Evolutionary conservation across 2,329 filamentous ascomycete genomes (phyloP).

Genomic region (Orbilia ellipsospora): DNA sequence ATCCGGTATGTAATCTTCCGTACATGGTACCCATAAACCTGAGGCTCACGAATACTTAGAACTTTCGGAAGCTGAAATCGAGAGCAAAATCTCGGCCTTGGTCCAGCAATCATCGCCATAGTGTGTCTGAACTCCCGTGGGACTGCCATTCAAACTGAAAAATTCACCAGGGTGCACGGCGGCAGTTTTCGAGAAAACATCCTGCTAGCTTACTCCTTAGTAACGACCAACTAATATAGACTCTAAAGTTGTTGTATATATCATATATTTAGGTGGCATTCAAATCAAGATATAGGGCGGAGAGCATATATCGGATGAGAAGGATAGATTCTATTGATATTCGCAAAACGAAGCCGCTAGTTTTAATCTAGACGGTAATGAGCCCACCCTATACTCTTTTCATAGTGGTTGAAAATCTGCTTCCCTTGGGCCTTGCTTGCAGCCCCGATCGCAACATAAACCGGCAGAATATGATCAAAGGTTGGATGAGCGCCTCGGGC

Average conservation of each 20-base stretch:
- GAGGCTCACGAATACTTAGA: conserved; percentile 68
- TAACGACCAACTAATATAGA: too few relatives aligned
- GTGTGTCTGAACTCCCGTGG: neutral
- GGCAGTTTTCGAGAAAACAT: too few relatives aligned
- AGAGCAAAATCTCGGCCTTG: conserved; percentile 73
- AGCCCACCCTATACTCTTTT: conserved; percentile 69
- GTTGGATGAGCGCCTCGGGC: conserved; percentile 72
- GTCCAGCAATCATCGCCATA: conserved; percentile 62
- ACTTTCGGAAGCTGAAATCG: conserved; percentile 76
- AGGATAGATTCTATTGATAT: too few relatives aligned
- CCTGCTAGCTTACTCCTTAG: too few relatives aligned
- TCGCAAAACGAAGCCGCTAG: neutral
- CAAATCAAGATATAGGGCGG: too few relatives aligned
- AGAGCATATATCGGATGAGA: too few relatives aligned
- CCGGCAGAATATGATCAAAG: conserved; percentile 72
- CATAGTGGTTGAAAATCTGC: conserved; percentile 65
- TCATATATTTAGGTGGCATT: too few relatives aligned
- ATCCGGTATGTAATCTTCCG: conserved; percentile 57
- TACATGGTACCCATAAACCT: neutral
- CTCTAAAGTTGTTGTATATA: too few relatives aligned
- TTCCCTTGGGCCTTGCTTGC: conserved; percentile 66
- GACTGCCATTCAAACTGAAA: too few relatives aligned
- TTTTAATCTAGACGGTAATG: conserved; percentile 62
- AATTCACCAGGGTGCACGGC: too few relatives aligned
- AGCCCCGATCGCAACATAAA: conserved; percentile 70